phyloP scores from a whole-genome alignment of 169 alveolate genomes.

The Plasmodium billcollinsi region DNA sequence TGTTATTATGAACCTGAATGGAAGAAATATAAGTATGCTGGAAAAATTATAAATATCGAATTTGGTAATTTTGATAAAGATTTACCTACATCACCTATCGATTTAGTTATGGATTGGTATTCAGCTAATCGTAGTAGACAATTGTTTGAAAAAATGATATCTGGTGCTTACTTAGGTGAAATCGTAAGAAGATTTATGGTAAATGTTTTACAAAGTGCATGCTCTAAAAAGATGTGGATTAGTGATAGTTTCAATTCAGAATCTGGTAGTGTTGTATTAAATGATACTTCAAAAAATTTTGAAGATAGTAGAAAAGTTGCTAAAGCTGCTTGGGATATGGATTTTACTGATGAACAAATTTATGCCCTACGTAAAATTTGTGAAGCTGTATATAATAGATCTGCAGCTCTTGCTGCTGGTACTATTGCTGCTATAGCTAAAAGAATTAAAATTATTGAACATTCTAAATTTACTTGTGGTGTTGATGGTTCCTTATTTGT shows the following conservation, averaged over 20 bases:
- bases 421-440: conserved; percentile 88
- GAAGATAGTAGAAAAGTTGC: conserved; percentile 80
- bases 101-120: conserved; percentile 86
- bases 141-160: conserved; percentile 89
- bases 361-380: conserved; percentile 82
- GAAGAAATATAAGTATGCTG: conserved; percentile 87
- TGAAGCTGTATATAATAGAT: conserved; percentile 86
- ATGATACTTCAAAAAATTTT: conserved; percentile 82
- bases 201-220: conserved; percentile 82
- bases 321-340: conserved; percentile 83
- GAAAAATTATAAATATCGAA: conserved; percentile 90
- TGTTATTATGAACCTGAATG: conserved; percentile 92
- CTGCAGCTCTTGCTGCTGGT: conserved; percentile 91
- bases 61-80: conserved; percentile 91
- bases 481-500: conserved; percentile 90
- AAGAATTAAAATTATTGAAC: conserved; percentile 83
- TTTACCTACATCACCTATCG: conserved; percentile 90
- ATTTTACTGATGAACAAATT: conserved; percentile 76
- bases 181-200: conserved; percentile 87
- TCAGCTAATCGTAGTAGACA: conserved; percentile 91
- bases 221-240: conserved; percentile 88
- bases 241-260: conserved; percentile 82
- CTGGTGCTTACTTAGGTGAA: conserved; percentile 93
- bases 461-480: conserved; percentile 83
- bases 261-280: conserved; percentile 83